A percentile compares a stretch with the other conserved stretches of the same genome.
Evolutionary conservation across 768 basidiomycete species (phyloP).

Genomic region (Zangia roseola): DNA sequence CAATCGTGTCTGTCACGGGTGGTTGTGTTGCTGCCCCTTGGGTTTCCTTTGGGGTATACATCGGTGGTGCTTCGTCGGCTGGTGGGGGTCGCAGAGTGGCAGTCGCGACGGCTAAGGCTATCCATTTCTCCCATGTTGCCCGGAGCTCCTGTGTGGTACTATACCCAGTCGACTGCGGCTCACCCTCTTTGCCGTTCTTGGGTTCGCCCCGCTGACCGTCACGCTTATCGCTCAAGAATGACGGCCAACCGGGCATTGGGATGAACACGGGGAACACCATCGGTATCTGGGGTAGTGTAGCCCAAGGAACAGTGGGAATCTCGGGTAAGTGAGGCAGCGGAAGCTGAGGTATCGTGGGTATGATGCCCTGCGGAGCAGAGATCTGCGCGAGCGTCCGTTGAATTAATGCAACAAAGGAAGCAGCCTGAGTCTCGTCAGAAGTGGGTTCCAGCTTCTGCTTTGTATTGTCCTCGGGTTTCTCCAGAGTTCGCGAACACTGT

Average conservation of each 20-base stretch:
- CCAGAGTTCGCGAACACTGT: not conserved
- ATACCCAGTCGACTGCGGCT: slow-evolving; percentile 37
- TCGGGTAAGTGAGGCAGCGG: slow-evolving; percentile 61
- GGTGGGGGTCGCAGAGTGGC: slow-evolving; percentile 42
- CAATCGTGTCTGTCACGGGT: not conserved
- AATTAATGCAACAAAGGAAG: slow-evolving; percentile 65
- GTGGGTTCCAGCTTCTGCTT: slow-evolving; percentile 14
- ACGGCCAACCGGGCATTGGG: slow-evolving; percentile 63
- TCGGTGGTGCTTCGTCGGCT: slow-evolving; percentile 62
- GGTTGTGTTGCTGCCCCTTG: slow-evolving; percentile 13
- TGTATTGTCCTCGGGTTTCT: slow-evolving; percentile 22
- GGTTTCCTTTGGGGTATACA: slow-evolving; percentile 65
- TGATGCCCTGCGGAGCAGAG: slow-evolving; percentile 56
- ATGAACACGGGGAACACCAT: slow-evolving; percentile 80
- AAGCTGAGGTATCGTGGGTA: slow-evolving; percentile 51
- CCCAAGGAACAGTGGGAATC: slow-evolving; percentile 64
- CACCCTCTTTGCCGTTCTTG: slow-evolving; percentile 32
- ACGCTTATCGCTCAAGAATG: slow-evolving; percentile 54
- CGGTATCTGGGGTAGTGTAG: slow-evolving; percentile 61
- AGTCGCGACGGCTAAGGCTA: slow-evolving; percentile 51
- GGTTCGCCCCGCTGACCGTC: slow-evolving; percentile 32
- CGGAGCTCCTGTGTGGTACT: slow-evolving; percentile 63
- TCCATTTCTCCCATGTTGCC: slow-evolving; percentile 76
- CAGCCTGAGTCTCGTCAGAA: slow-evolving; percentile 38
- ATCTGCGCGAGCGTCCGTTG: slow-evolving; percentile 68